These are phyloP conservation scores for Xylaria nigripes DNA, from an alignment of 495 filamentous ascomycete genomes.

Conservation along the genomic window DNA sequence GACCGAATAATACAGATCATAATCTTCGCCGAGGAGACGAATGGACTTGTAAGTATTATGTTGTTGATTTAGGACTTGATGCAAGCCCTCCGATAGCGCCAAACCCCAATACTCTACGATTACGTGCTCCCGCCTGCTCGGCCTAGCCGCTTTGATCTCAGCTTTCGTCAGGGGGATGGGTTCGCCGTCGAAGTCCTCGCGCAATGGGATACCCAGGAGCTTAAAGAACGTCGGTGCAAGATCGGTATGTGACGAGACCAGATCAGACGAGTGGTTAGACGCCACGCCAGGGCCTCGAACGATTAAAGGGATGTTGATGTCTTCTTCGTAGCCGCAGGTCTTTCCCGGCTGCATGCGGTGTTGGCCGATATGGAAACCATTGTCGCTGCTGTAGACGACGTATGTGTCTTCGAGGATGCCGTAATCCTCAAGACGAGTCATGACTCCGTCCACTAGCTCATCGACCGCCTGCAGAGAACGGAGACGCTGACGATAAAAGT, in stretches of 20 bases:
- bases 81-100: constrained; percentile 38
- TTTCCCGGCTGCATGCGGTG: constrained; percentile 61
- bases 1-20: constrained; percentile 52
- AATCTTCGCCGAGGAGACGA: constrained; percentile 41
- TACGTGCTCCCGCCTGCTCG: constrained; percentile 42
- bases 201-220: constrained; percentile 35
- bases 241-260: constrained; percentile 58
- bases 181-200: constrained; percentile 48
- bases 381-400: constrained; percentile 60
- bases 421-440: constrained; percentile 42
- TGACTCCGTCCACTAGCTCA: constrained; percentile 50
- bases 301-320: constrained; percentile 57
- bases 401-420: constrained; percentile 55
- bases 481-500: constrained; percentile 56
- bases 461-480: constrained; percentile 56
- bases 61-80: constrained; percentile 12
- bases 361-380: constrained; percentile 64
- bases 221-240: constrained; percentile 55
- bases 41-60: constrained; percentile 53
- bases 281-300: constrained; percentile 50
- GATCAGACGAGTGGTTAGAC: constrained; percentile 30
- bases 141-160: constrained; percentile 13
- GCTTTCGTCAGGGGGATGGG: constrained; percentile 37
- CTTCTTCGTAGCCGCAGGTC: constrained; percentile 57
- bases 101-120: constrained; percentile 55